A percentile compares a stretch with the other conserved stretches of the same genome.
Evolutionary conservation across 192 early-diverging fungal genomes (phyloP).

Genomic region (Allomyces javanicus): DNA sequence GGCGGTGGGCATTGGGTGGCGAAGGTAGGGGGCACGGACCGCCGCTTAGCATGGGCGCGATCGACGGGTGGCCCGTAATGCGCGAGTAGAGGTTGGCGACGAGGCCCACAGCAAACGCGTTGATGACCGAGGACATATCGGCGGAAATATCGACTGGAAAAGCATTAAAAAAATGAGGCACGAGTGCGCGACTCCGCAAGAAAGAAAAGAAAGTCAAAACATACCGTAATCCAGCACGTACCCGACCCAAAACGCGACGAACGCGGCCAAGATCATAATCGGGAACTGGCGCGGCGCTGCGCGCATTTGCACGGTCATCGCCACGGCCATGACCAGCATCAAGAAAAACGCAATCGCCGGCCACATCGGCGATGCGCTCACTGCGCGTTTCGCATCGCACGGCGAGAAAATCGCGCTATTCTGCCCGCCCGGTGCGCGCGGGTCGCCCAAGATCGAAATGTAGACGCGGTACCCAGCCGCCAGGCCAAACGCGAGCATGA

Average conservation of each 20-base stretch:
- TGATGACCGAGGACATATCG: neutral
- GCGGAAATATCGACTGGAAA: neutral
- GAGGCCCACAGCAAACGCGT: neutral
- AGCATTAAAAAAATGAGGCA: too few relatives aligned
- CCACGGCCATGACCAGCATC: neutral
- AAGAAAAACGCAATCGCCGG: neutral
- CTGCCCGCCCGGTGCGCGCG: too few relatives aligned
- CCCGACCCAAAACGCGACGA: neutral
- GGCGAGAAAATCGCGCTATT: too few relatives aligned
- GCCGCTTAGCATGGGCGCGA: neutral
- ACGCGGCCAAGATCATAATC: neutral
- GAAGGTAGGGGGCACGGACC: neutral
- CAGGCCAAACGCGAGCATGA: neutral
- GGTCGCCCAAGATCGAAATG: neutral
- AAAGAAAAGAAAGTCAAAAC: too few relatives aligned
- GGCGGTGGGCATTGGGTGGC: too few relatives aligned
- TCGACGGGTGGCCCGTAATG: neutral
- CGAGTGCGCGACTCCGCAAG: too few relatives aligned
- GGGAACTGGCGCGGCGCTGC: neutral
- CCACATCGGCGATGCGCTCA: too few relatives aligned
- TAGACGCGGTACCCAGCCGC: neutral
- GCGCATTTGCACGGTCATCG: neutral
- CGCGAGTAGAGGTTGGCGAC: neutral
- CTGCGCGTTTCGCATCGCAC: too few relatives aligned
- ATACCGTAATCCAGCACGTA: neutral